Conservation (phyloP, 352 stramenopile genomes). For the Peronospora tabacina region DNA sequence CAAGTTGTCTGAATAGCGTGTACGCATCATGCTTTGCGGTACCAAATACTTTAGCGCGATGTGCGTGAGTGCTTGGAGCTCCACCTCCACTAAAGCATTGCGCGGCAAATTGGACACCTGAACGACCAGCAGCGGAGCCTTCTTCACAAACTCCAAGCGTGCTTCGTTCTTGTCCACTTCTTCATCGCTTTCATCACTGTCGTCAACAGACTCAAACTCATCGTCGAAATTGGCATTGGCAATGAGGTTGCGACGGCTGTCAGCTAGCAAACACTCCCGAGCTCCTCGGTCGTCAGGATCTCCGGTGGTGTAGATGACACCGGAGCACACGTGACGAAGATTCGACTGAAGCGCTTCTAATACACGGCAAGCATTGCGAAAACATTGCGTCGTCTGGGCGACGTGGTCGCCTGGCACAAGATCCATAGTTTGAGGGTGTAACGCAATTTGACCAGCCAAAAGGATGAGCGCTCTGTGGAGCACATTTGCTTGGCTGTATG, state of each 20-base stretch:
- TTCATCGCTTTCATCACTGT: constrained; percentile 72
- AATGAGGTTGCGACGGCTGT: constrained; percentile 20
- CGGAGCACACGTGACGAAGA: constrained; percentile 58
- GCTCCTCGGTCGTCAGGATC: constrained; percentile 26
- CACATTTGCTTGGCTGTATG: constrained; percentile 97
- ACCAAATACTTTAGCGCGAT: constrained; percentile 46
- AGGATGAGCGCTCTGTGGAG: constrained; percentile 89
- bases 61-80: constrained; percentile 70
- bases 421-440: constrained; percentile 92
- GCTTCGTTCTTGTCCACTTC: constrained; percentile 60
- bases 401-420: constrained; percentile 48
- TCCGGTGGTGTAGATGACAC: constrained; percentile 53
- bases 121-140: constrained; percentile 52
- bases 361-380: constrained; percentile 57
- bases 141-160: constrained; percentile 34
- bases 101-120: constrained; percentile 64
- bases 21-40: constrained; percentile 15
- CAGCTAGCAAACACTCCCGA: constrained; percentile 19
- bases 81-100: constrained; percentile 62
- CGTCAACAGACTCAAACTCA: constrained; percentile 43
- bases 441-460: constrained; percentile 94
- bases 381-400: constrained; percentile 44
- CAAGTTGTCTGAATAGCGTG: constrained; percentile 7
- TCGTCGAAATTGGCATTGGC: constrained; percentile 46
- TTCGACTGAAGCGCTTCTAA: constrained; percentile 77